Conservation (phyloP, 805 yeast genomes). For the Candida oleophila region DNA sequence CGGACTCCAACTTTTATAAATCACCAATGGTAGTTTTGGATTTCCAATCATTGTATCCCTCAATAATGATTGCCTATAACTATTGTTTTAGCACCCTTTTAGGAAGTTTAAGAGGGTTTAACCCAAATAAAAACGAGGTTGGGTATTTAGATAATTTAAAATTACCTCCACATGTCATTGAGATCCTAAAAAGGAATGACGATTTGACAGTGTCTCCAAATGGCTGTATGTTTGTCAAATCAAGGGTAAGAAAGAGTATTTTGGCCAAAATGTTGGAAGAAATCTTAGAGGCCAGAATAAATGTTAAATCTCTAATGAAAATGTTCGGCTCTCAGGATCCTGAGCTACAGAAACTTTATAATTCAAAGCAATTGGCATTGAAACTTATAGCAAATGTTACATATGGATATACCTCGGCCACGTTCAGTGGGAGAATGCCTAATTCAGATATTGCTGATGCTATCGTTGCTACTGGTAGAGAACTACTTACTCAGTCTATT, state of each 20-base stretch:
- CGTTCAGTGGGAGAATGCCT: slow-evolving; percentile 97
- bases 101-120: slow-evolving; percentile 58
- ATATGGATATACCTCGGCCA: slow-evolving; percentile 93
- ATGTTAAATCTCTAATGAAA: slow-evolving; percentile 75
- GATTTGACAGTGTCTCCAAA: slow-evolving; percentile 75
- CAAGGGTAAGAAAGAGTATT: slow-evolving; percentile 64
- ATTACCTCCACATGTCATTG: slow-evolving; percentile 57
- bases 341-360: slow-evolving; percentile 54
- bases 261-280: slow-evolving; percentile 84
- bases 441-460: slow-evolving; percentile 94
- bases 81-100: slow-evolving; percentile 76
- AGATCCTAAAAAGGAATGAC: slow-evolving; percentile 47
- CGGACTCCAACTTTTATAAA: slow-evolving; percentile 77
- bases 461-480: slow-evolving; percentile 88
- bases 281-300: slow-evolving; percentile 72
- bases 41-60: slow-evolving; percentile 92
- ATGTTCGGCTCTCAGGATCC: slow-evolving; percentile 38
- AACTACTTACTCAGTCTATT: slow-evolving; percentile 72
- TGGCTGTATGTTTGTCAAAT: slow-evolving; percentile 75
- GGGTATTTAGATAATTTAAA: slow-evolving; percentile 50
- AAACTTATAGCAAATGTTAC: slow-evolving; percentile 93
- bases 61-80: slow-evolving; percentile 87
- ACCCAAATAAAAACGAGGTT: slow-evolving; percentile 44
- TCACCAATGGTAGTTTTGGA: slow-evolving; percentile 89
- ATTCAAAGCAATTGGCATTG: slow-evolving; percentile 81